A percentile compares a stretch with the other conserved stretches of the same genome.
These are phyloP conservation scores for Claviceps sp. DNA, from an alignment of 2,329 filamentous ascomycete genomes.

Conservation along the genomic window DNA sequence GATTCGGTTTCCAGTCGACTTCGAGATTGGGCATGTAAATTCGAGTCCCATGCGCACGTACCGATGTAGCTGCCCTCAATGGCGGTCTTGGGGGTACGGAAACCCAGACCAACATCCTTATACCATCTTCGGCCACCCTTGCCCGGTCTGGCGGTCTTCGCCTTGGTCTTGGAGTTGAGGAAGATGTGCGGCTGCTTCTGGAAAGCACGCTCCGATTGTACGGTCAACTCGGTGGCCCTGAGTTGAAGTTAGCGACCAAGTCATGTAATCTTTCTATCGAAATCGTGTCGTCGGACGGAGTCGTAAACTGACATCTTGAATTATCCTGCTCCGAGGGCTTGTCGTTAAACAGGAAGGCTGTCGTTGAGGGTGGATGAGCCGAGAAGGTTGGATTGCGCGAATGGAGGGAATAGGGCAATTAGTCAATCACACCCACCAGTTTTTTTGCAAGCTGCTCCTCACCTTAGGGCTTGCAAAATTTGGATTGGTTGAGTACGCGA, in stretches of 20 bases:
- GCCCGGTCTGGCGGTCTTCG: slow-evolving; percentile 71
- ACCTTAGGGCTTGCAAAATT: slow-evolving; percentile 29
- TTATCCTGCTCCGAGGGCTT: slow-evolving; percentile 26
- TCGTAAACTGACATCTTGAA: slow-evolving; percentile 28
- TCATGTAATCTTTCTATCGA: slow-evolving; percentile 2
- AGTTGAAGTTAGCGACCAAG: slow-evolving; percentile 24
- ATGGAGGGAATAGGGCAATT: slow-evolving; percentile 25
- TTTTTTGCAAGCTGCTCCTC: slow-evolving; percentile 18
- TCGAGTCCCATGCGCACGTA: slow-evolving; percentile 41
- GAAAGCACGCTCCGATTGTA: slow-evolving; percentile 99
- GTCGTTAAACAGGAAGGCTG: slow-evolving; percentile 25
- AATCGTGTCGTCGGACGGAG: slow-evolving; percentile 2
- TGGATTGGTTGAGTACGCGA: slow-evolving; percentile 20
- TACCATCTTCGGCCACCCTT: slow-evolving; percentile 92
- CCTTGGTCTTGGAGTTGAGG: slow-evolving; percentile 90
- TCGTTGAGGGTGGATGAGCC: slow-evolving; percentile 24
- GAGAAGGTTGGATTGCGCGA: slow-evolving; percentile 22
- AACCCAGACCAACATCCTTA: slow-evolving; percentile 98
- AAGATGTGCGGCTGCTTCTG: slow-evolving; percentile 99
- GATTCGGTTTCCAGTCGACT: slow-evolving; percentile 6
- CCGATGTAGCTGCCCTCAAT: slow-evolving; percentile 99
- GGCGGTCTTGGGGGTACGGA: slow-evolving; percentile 95
- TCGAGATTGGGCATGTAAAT: neutral
- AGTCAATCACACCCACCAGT: slow-evolving; percentile 21
- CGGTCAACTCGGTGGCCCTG: slow-evolving; percentile 98